These are phyloP conservation scores for Stentor coeruleus DNA, from an alignment of 73 alveolate species.

Conservation along the genomic window DNA sequence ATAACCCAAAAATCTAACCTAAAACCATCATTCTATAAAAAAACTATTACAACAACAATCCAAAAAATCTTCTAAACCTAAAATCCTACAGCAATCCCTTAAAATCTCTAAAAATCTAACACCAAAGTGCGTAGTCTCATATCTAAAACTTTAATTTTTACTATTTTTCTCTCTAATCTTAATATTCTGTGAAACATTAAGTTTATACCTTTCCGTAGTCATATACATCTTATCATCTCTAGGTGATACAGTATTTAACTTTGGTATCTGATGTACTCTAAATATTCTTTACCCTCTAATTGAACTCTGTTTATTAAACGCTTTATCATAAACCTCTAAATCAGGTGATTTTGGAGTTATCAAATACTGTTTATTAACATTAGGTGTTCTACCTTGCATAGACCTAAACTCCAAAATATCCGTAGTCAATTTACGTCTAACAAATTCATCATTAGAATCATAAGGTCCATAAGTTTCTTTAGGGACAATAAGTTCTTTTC, in stretches of 20 bases:
- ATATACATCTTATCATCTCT: conserved; percentile 22
- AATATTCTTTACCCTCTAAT: conserved; percentile 11
- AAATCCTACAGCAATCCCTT: too few relatives aligned
- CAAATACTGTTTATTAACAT: neutral
- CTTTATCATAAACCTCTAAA: neutral
- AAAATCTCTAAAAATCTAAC: too few relatives aligned
- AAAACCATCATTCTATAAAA: too few relatives aligned
- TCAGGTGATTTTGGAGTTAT: conserved; percentile 7
- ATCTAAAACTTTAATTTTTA: too few relatives aligned
- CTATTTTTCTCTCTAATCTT: neutral
- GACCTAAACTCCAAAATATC: neutral
- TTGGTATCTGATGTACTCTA: conserved; percentile 8
- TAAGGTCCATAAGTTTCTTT: neutral
- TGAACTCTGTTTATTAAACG: neutral
- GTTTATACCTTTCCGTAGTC: neutral
- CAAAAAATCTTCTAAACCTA: too few relatives aligned
- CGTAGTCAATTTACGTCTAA: neutral
- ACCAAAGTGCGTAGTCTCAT: too few relatives aligned
- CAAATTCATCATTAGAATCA: neutral
- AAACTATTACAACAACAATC: too few relatives aligned
- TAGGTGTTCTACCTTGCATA: neutral
- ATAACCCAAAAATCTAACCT: too few relatives aligned
- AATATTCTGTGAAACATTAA: neutral
- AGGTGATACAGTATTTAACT: neutral
- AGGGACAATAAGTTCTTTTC: conserved; percentile 12